phyloP scores from a whole-genome alignment of 2,329 filamentous ascomycete genomes.

The Beauveria australis region DNA sequence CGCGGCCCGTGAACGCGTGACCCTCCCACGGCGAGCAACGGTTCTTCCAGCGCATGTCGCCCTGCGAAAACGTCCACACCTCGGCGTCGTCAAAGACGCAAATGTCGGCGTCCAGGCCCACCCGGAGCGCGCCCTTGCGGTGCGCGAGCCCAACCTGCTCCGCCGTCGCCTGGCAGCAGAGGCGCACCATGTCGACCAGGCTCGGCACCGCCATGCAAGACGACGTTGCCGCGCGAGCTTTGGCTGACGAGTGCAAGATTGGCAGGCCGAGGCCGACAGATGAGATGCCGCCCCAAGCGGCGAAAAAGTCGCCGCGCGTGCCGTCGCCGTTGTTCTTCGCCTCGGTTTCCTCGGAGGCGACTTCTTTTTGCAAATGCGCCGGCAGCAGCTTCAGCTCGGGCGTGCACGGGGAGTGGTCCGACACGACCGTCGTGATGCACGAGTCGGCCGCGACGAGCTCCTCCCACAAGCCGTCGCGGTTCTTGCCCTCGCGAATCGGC shows the following conservation, averaged over 20 bases:
- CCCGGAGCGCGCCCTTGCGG: conserved; percentile 67
- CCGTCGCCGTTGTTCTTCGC: conserved; percentile 6
- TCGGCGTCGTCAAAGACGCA: conserved; percentile 86
- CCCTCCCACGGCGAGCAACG: conserved; percentile 88
- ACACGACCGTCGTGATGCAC: conserved; percentile 86
- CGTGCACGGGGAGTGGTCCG: conserved; percentile 93
- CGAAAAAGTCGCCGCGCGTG: conserved; percentile 76
- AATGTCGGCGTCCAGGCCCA: conserved; percentile 82
- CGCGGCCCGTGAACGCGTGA: conserved; percentile 66
- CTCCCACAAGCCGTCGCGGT: conserved; percentile 80
- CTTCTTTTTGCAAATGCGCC: conserved; percentile 40
- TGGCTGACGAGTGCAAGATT: conserved; percentile 75
- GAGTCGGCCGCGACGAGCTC: conserved; percentile 65
- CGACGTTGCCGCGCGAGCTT: conserved; percentile 42
- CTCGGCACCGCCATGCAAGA: conserved; percentile 32
- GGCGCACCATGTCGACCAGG: conserved; percentile 73
- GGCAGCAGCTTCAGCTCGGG: conserved; percentile 88
- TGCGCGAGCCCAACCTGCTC: conserved; percentile 77
- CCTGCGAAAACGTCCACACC: conserved; percentile 63
- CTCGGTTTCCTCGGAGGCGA: conserved; percentile 27
- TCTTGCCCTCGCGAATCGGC: conserved; percentile 72
- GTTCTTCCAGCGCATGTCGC: conserved; percentile 90
- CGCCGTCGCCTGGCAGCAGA: conserved; percentile 82
- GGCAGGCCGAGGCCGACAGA: conserved; percentile 87
- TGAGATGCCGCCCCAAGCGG: conserved; percentile 92